phyloP scores from a whole-genome alignment of 441 rosid species.

The Iberis amara region DNA sequence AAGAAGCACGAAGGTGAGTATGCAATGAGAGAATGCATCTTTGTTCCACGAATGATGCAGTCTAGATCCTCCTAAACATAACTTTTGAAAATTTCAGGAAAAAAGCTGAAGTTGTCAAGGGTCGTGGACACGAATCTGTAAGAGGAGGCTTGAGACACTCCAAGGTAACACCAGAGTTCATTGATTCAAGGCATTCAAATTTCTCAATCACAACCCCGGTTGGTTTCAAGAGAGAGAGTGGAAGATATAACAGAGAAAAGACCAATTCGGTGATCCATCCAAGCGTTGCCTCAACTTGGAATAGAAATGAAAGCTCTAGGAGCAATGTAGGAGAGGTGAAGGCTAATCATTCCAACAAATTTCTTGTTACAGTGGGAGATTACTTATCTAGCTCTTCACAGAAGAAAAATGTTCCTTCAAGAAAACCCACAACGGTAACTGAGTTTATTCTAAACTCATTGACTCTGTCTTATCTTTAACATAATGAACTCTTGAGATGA shows the following conservation, averaged over 20 bases:
- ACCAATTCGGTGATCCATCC: constrained; percentile 54
- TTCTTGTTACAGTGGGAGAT: constrained; percentile 29
- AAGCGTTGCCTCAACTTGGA: constrained; percentile 28
- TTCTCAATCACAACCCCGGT: constrained; percentile 31
- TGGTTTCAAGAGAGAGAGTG: constrained; percentile 40
- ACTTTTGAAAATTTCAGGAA: constrained; percentile 36
- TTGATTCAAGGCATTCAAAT: constrained; percentile 42
- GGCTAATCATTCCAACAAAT: constrained; percentile 28
- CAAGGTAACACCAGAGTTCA: constrained; percentile 57
- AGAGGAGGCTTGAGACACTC: constrained; percentile 43
- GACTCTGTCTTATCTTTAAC: background rate
- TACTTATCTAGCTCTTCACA: constrained; percentile 26
- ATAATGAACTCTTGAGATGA: background rate
- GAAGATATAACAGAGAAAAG: constrained; percentile 27
- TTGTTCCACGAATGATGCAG: background rate
- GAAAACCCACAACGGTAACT: constrained; percentile 42
- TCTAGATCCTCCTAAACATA: constrained; percentile 7
- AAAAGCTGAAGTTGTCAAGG: constrained; percentile 43
- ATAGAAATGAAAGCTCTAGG: constrained; percentile 27
- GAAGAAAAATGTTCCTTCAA: constrained; percentile 22
- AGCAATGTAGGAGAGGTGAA: constrained; percentile 31
- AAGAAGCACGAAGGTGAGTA: constrained; percentile 58
- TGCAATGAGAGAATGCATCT: background rate
- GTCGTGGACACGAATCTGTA: constrained; percentile 51
- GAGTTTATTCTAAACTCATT: background rate